Conservation (phyloP, 2,329 filamentous ascomycete species). For the Zasmidium citrigriseum region DNA sequence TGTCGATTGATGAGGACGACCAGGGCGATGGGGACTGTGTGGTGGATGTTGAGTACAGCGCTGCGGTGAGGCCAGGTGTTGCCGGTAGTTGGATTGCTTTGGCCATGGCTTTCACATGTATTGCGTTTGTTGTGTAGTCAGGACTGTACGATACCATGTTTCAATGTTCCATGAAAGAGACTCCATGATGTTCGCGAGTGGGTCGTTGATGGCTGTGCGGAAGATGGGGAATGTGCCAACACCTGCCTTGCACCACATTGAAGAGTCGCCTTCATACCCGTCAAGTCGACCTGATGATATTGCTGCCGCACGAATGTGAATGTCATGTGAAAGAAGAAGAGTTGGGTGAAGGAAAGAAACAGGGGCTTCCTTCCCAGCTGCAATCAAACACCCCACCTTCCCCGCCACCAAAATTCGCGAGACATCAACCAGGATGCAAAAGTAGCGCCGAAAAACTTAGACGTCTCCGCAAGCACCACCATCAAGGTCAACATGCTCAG, state of each 20-base stretch:
- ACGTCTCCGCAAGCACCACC: neutral
- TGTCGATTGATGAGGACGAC: neutral
- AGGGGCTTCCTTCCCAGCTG: too few relatives aligned
- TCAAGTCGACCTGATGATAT: too few relatives aligned
- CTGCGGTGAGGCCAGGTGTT: neutral
- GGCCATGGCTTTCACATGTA: neutral
- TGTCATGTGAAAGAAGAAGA: too few relatives aligned
- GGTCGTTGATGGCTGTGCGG: too few relatives aligned
- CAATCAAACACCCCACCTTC: neutral
- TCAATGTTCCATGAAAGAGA: neutral
- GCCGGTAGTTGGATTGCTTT: neutral
- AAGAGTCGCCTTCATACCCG: too few relatives aligned
- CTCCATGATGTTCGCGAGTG: too few relatives aligned
- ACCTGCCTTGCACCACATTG: too few relatives aligned
- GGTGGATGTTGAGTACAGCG: neutral
- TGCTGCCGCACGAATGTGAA: too few relatives aligned
- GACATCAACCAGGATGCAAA: neutral
- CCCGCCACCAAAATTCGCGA: neutral
- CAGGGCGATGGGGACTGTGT: neutral
- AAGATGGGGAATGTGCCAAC: too few relatives aligned
- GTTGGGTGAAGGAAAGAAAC: too few relatives aligned
- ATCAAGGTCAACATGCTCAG: conserved; percentile 6
- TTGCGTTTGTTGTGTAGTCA: neutral
- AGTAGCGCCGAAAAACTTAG: neutral
- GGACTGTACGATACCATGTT: neutral